Evolutionary conservation across 495 filamentous ascomycete genomes (phyloP).

Genomic region (Aspergillus indologenus): DNA sequence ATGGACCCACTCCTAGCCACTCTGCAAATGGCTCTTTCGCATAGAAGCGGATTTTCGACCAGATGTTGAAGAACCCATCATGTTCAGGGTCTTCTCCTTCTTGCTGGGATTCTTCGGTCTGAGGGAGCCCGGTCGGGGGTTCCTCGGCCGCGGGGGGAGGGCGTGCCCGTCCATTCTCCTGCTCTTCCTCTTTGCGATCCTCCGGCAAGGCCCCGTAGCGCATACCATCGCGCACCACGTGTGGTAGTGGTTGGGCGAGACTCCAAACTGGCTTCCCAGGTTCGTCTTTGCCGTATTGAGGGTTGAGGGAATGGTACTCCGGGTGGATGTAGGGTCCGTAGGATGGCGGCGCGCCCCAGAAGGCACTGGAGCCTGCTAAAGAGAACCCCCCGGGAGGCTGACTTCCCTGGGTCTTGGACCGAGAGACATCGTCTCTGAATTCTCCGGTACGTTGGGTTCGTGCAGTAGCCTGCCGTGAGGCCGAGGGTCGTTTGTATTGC

Average conservation of each 20-base stretch:
- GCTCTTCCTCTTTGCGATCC: constrained; percentile 9
- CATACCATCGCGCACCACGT: constrained; percentile 30
- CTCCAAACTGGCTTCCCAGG: constrained; percentile 25
- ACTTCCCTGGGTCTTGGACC: not conserved
- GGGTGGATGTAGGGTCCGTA: constrained; percentile 18
- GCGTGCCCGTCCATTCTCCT: constrained; percentile 8
- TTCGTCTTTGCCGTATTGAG: constrained; percentile 19
- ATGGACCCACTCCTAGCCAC: constrained; percentile 26
- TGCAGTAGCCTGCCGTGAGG: not conserved
- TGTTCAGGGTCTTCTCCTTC: not conserved
- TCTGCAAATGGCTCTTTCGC: constrained; percentile 25
- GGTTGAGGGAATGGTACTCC: constrained; percentile 21
- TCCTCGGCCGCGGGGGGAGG: constrained; percentile 3
- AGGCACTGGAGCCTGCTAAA: not conserved
- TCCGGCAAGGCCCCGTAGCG: constrained; percentile 10
- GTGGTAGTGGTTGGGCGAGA: constrained; percentile 30
- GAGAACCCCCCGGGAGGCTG: not conserved
- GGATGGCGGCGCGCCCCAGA: not conserved
- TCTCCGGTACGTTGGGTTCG: not conserved
- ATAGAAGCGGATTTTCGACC: constrained; percentile 20
- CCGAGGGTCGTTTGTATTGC: not conserved
- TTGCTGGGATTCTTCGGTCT: constrained; percentile 5
- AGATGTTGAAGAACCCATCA: constrained; percentile 21
- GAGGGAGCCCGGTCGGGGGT: not conserved
- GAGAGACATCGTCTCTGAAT: not conserved